Percentiles rank a stretch among this genome's conserved stretches.
Evolutionary conservation across 148 eudicot genomes (phyloP).

Genomic region (Rhododendron simsii): DNA sequence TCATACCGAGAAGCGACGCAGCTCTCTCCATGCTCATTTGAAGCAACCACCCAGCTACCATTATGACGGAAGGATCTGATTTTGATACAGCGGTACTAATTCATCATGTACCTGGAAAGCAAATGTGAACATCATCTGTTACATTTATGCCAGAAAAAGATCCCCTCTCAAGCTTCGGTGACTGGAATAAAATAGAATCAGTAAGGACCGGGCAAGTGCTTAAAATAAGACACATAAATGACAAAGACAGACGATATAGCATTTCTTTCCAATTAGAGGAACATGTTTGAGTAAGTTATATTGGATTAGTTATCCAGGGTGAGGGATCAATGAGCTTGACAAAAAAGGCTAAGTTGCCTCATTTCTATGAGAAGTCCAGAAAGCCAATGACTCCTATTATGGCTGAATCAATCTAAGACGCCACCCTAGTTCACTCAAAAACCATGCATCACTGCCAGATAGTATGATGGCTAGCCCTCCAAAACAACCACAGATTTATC

Average conservation of each 20-base stretch:
- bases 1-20: constrained; percentile 68
- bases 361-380: background rate
- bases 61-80: constrained; percentile 65
- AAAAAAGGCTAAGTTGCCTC: background rate
- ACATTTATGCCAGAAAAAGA: background rate
- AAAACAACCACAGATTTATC: background rate
- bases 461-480: background rate
- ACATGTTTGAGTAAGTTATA: background rate
- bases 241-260: background rate
- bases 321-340: background rate
- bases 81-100: constrained; percentile 50
- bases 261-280: background rate
- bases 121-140: constrained; percentile 1
- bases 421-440: too few species aligned
- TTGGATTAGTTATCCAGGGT: background rate
- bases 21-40: constrained; percentile 87
- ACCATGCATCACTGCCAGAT: background rate
- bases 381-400: too few species aligned
- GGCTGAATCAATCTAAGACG: too few species aligned
- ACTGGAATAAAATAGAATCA: background rate
- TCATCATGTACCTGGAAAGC: constrained; percentile 81
- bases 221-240: background rate
- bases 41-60: constrained; percentile 68
- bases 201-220: background rate
- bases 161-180: background rate